Evolutionary conservation across 805 yeast genomes (phyloP).

Genomic region (Candida ponderosae): DNA sequence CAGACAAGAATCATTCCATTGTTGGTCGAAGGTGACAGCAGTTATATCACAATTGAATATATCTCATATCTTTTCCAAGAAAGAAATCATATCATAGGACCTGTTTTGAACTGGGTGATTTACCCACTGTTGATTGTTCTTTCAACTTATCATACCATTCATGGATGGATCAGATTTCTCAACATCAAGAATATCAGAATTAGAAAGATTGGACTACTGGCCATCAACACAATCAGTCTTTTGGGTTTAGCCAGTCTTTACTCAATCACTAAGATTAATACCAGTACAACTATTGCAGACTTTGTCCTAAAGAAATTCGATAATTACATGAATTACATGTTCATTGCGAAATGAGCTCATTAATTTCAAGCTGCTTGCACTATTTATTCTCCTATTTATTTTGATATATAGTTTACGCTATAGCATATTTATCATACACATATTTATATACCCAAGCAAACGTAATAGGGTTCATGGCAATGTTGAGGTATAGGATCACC

Average conservation of each 20-base stretch:
- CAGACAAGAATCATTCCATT: conserved; percentile 44
- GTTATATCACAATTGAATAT: conserved; percentile 44
- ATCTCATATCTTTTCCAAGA: conserved; percentile 31
- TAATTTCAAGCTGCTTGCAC: no score
- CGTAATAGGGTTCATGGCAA: no score
- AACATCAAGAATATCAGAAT: conserved; percentile 29
- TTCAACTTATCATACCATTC: conserved; percentile 43
- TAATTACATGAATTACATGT: conserved; percentile 6
- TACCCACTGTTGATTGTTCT: conserved; percentile 28
- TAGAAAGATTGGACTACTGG: conserved; percentile 36
- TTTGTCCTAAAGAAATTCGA: conserved; percentile 13
- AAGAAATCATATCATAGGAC: conserved; percentile 20
- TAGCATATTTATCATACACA: no score
- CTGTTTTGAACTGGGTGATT: conserved; percentile 21
- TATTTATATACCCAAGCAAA: no score
- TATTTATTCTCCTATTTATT: no score
- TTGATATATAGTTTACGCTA: no score
- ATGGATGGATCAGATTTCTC: conserved; percentile 44
- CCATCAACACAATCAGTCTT: conserved; percentile 28
- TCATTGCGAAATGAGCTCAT: no score
- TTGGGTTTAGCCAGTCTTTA: conserved; percentile 31
- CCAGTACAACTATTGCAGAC: conserved; percentile 3
- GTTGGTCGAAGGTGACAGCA: conserved; percentile 57
- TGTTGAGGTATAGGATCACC: no score
- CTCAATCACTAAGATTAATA: conserved; percentile 3